Base-by-base conservation (phyloP, 2,329 filamentous ascomycete species). In the Sporothrix schenckii region DNA sequence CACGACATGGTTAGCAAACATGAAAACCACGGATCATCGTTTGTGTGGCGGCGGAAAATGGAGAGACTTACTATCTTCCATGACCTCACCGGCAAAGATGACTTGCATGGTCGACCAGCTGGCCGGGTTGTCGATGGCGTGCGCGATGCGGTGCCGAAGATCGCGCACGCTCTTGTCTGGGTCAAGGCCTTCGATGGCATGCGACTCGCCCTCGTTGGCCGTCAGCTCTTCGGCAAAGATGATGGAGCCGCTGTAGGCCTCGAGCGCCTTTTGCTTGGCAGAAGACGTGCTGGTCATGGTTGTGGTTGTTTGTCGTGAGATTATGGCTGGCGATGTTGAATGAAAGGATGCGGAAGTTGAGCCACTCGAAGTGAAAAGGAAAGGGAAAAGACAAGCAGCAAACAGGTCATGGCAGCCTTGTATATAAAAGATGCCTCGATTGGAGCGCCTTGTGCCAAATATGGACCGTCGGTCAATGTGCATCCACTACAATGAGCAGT, bases 81-180 rank as follows among this genome's bases (percentile, higher is more conserved):
- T 67, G 9, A 67, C 65, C 21, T 67, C 50, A 11, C 65, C 65
- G 16, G 65, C 65, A 67, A 67, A 67, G 30, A 67, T 56, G 52
- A 67, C 65, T 34, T 67, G 65, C 49, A 67, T 67, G n/a, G 34
- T 24, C 16, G 65, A 41, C 65, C 65, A 67, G 65, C 65, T 27
- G 49, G 13, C 4, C 11, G 11, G 49, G 13, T 56, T 54, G n/a
- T 41, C 2, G 19, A 67, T 54, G 30, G 65, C n/a, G 2, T 39
- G 34, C n/a, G 65, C 65, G 13, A 67, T 67, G 14, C 13, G 16
- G 49, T 67, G 65, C 24, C 52, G 50, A 3, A 67, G 65, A 13
- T 67, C 21, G 27, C 21, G 27, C n/a, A 67, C 52, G 14, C 11
- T 56, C 52, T 58, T 58, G 9, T 27, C 13, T n/a, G 24, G n/a